Conservation (phyloP, 495 filamentous ascomycete species). For the Emericellopsis terricola region DNA sequence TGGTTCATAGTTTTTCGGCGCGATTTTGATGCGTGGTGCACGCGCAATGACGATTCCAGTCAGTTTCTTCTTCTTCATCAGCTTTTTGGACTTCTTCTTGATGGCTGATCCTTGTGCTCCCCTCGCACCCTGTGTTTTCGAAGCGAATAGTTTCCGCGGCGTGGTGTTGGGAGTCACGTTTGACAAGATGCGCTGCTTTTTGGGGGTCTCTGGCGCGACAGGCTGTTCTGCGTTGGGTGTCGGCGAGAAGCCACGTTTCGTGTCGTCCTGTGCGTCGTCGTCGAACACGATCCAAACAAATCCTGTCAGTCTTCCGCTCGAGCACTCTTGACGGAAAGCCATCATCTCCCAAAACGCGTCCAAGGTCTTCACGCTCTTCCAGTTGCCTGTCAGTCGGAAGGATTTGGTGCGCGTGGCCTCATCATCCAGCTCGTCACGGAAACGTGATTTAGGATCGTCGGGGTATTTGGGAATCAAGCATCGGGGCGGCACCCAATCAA, state of each 20-base stretch:
- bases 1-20: slow-evolving; percentile 17
- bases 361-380: slow-evolving; percentile 65
- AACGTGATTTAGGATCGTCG: slow-evolving; percentile 90
- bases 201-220: slow-evolving; percentile 4
- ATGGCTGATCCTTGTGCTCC: background rate
- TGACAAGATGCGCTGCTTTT: slow-evolving; percentile 1
- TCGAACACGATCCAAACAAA: slow-evolving; percentile 88
- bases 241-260: background rate
- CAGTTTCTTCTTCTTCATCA: slow-evolving; percentile 24
- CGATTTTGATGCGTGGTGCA: slow-evolving; percentile 37
- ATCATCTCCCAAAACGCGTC: slow-evolving; percentile 98
- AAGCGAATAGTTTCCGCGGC: slow-evolving; percentile 8
- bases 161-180: slow-evolving; percentile 4
- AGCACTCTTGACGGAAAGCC: slow-evolving; percentile 92
- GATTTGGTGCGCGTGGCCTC: slow-evolving; percentile 25
- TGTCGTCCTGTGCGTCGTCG: slow-evolving; percentile 9
- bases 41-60: slow-evolving; percentile 33
- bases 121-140: background rate
- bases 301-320: slow-evolving; percentile 72
- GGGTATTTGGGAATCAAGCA: slow-evolving; percentile 83
- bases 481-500: slow-evolving; percentile 45
- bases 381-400: slow-evolving; percentile 38
- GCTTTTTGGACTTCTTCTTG: slow-evolving; percentile 6
- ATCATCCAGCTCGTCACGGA: slow-evolving; percentile 74
- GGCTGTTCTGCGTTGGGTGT: background rate